Conservation (phyloP, 139 green algal genomes). For the Astrephomene gubernaculifera region DNA sequence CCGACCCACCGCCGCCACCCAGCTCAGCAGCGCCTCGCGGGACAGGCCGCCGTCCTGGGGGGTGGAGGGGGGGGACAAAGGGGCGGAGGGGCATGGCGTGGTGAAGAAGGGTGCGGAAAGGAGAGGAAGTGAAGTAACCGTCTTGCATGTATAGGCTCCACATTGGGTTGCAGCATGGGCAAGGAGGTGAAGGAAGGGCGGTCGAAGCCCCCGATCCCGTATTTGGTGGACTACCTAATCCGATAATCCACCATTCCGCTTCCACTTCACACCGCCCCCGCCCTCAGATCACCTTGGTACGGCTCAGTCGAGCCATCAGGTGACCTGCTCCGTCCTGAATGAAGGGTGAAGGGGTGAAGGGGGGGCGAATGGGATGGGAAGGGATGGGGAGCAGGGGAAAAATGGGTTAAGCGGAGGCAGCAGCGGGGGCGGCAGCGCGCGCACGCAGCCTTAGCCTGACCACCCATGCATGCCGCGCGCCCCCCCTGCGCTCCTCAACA, state of each 20-base stretch:
- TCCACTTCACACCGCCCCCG: too few relatives aligned
- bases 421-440: neutral
- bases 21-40: slow-evolving; percentile 64
- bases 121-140: too few relatives aligned
- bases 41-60: slow-evolving; percentile 33
- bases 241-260: too few relatives aligned
- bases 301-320: slow-evolving; percentile 53
- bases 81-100: neutral
- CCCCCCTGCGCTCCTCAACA: too few relatives aligned
- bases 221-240: too few relatives aligned
- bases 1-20: slow-evolving; percentile 60
- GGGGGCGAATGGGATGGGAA: neutral
- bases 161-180: too few relatives aligned
- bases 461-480: too few relatives aligned
- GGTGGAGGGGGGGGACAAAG: neutral
- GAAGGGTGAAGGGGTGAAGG: neutral
- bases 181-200: too few relatives aligned
- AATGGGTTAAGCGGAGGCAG: neutral
- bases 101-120: too few relatives aligned
- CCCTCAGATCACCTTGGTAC: slow-evolving; percentile 48
- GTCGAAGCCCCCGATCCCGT: too few relatives aligned
- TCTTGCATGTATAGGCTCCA: too few relatives aligned
- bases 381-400: neutral
- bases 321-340: slow-evolving; percentile 45
- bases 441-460: too few relatives aligned